Conservation (phyloP, 495 filamentous ascomycete genomes). For the Wilcoxina mikolae region DNA sequence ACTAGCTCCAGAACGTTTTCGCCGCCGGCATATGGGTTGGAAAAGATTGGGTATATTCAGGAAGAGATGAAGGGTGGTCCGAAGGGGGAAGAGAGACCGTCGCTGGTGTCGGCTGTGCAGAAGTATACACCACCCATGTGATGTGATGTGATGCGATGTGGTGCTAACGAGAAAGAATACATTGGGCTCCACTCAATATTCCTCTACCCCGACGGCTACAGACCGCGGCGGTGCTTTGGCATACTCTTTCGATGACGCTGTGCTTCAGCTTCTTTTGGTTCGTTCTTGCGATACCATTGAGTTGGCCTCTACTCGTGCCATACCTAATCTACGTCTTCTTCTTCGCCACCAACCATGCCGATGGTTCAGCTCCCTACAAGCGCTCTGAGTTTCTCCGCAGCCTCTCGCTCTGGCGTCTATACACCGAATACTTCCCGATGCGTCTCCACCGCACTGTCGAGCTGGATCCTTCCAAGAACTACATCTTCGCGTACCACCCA, state of each 20-base stretch:
- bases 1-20: neutral
- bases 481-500: constrained; percentile 95
- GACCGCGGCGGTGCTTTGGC: constrained; percentile 69
- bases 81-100: neutral
- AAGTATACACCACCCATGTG: neutral
- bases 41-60: neutral
- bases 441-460: constrained; percentile 67
- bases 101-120: neutral
- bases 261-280: constrained; percentile 76
- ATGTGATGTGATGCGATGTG: neutral
- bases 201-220: constrained; percentile 76
- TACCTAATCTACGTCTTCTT: constrained; percentile 72
- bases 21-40: neutral
- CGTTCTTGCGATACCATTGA: constrained; percentile 73
- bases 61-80: neutral
- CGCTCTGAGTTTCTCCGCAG: constrained; percentile 59
- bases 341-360: constrained; percentile 57
- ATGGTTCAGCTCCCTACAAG: constrained; percentile 50
- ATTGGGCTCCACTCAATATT: constrained; percentile 77
- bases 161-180: constrained; percentile 38
- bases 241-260: constrained; percentile 66
- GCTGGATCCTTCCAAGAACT: constrained; percentile 72
- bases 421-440: constrained; percentile 85
- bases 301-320: constrained; percentile 82
- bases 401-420: constrained; percentile 72